Evolutionary conservation across 371 early-diverging fungal genomes (phyloP).

Genomic region (Thermomucor indicae-seudaticae): DNA sequence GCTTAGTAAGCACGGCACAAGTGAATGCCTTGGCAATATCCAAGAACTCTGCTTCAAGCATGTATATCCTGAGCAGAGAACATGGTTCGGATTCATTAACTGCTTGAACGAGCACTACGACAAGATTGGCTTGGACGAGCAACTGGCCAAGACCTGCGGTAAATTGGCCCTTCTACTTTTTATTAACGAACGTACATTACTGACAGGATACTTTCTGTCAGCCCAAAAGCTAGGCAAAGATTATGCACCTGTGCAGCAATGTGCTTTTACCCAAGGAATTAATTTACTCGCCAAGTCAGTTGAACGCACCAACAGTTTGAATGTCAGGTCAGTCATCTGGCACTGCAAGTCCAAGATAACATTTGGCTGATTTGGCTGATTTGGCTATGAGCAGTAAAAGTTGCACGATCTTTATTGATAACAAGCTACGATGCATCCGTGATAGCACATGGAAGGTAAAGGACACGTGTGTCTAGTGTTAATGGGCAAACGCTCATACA

Average conservation of each 20-base stretch:
- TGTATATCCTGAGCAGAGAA: slow-evolving; percentile 20
- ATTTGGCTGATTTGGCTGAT: background rate
- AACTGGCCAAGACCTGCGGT: slow-evolving; percentile 18
- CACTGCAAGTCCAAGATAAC: background rate
- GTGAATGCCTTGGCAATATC: slow-evolving; percentile 46
- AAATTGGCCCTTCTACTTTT: no score
- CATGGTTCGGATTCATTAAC: slow-evolving; percentile 35
- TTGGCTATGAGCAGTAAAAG: slow-evolving; percentile 28
- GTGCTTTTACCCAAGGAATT: slow-evolving; percentile 8
- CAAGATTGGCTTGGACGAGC: slow-evolving; percentile 13
- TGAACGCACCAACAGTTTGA: slow-evolving; percentile 14
- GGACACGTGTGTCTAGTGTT: no score
- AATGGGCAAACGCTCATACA: no score
- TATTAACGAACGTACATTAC: background rate
- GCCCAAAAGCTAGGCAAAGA: slow-evolving; percentile 8
- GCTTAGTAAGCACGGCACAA: slow-evolving; percentile 38
- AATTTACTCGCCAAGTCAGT: slow-evolving; percentile 12
- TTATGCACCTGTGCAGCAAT: slow-evolving; percentile 12
- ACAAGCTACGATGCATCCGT: slow-evolving; percentile 44
- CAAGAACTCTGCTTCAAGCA: slow-evolving; percentile 48
- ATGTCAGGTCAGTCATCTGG: slow-evolving; percentile 26
- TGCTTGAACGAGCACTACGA: slow-evolving; percentile 19
- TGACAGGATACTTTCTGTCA: background rate
- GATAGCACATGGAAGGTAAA: slow-evolving; percentile 45
- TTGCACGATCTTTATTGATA: slow-evolving; percentile 44